Percentiles rank a stretch among this genome's conserved stretches.
phyloP scores from a whole-genome alignment of 768 basidiomycete species.

The Boletellus ananiceps region DNA sequence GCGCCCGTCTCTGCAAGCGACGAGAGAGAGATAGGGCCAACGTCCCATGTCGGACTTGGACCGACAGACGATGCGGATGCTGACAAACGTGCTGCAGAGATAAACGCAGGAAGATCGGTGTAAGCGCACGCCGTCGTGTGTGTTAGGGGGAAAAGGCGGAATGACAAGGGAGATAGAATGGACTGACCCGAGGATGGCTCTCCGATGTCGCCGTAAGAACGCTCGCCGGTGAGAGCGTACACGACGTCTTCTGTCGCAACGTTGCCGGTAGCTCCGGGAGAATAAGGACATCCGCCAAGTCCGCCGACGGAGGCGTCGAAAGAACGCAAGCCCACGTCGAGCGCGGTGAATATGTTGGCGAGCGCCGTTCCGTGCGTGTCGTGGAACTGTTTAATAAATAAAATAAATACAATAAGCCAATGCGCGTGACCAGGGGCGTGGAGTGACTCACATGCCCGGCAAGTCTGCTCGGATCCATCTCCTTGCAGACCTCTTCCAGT shows the following conservation, averaged over 20 bases:
- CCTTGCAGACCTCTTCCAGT: constrained; percentile 63
- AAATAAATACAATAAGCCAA: neutral
- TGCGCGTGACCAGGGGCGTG: too few species aligned
- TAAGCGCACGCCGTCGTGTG: too few species aligned
- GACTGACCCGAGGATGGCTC: constrained; percentile 20
- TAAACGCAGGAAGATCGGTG: neutral
- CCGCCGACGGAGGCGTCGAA: constrained; percentile 85
- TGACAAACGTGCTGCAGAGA: neutral
- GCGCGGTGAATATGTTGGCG: constrained; percentile 68
- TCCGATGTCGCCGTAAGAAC: constrained; percentile 50
- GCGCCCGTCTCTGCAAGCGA: constrained; percentile 69
- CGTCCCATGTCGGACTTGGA: constrained; percentile 22
- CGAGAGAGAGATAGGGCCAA: constrained; percentile 53
- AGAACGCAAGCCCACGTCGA: constrained; percentile 71
- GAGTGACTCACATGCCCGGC: constrained; percentile 48
- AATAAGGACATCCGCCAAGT: constrained; percentile 93
- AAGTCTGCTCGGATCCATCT: constrained; percentile 58
- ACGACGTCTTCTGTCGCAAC: constrained; percentile 91
- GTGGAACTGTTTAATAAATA: constrained; percentile 58
- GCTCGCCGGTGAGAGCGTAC: constrained; percentile 68
- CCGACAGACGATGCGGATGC: neutral
- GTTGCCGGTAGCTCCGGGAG: constrained; percentile 93
- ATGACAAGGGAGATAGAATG: neutral
- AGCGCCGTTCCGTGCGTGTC: constrained; percentile 86
- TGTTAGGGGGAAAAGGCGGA: too few species aligned